phyloP scores from a whole-genome alignment of 805 yeast genomes.

The Saccharomyces eubayanus region DNA sequence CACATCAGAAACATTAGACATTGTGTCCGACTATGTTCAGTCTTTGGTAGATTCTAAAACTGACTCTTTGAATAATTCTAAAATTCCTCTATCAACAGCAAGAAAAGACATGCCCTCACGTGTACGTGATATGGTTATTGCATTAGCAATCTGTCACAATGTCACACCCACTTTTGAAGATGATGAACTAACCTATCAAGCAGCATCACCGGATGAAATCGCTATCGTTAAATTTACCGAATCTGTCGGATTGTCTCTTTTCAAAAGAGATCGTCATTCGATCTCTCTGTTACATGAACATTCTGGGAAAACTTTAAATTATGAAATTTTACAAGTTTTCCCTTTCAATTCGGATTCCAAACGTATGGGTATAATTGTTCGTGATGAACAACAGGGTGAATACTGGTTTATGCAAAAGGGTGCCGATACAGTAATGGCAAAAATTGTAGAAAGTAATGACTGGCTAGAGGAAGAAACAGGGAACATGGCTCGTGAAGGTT shows the following conservation, averaged over 20 bases:
- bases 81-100: conserved; percentile 21
- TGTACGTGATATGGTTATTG: conserved; percentile 71
- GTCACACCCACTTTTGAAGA: conserved; percentile 90
- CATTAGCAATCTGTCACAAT: conserved; percentile 91
- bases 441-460: conserved; percentile 75
- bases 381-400: conserved; percentile 55
- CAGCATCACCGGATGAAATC: conserved; percentile 97
- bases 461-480: conserved; percentile 98
- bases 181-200: conserved; percentile 76
- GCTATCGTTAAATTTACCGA: conserved; percentile 94
- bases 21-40: conserved; percentile 62
- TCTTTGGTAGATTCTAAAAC: conserved; percentile 16
- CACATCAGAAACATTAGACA: conserved; percentile 86
- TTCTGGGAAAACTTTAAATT: conserved; percentile 44
- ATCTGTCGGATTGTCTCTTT: conserved; percentile 69
- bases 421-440: conserved; percentile 90
- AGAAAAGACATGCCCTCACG: conserved; percentile 66
- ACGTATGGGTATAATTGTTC: conserved; percentile 87
- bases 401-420: conserved; percentile 87
- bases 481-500: conserved; percentile 97
- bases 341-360: conserved; percentile 95
- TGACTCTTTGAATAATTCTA: conserved; percentile 8
- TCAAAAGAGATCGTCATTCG: conserved; percentile 72
- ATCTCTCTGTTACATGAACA: conserved; percentile 60
- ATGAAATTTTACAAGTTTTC: conserved; percentile 70